Evolutionary conservation across 140 eudicot species (phyloP), one percentile per base, ranked within the genome.

Genomic region (Senecio squalidus): DNA sequence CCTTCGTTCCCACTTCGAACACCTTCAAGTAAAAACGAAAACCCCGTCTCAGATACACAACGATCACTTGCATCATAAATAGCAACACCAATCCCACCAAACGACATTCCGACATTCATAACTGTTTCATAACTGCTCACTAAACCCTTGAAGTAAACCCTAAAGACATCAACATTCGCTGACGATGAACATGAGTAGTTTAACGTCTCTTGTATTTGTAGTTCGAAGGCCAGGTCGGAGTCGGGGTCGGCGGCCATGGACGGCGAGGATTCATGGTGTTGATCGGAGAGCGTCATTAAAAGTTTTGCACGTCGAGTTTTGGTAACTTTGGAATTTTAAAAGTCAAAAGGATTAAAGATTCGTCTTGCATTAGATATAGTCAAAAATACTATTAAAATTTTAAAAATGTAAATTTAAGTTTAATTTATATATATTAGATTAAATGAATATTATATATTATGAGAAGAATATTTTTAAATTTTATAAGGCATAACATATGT

Each of bases 11-110:
- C 60, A 5, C n/a, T n/a, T 21, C 56, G 56, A 20, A 27, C 78
- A 23, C 23, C 71, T 6, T 44, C 66, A 8, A 76, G 15, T 59
- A 60, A 20, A 55, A 67, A 50, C 18, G 80, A 52, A 50, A 82
- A 82, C 65, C 84, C 33, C 67, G 73, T 4, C 67, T 84, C 78
- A 41, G 66, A 72, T 27, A 81, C 30, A 61, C 62, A 56, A 47
- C 41, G 55, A 48, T 73, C 88, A 34, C 62, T 49, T 26, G 53
- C 9, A 62, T 78, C 94, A 51, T 73, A 81, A 45, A 84, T 55
- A 21, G 81, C 94, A 18, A 81, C 80, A 10, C 94, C 94, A 56
- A 84, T 58, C 48, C 79, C 85, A 50, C 59, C 83, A 43, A 76
- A 47, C 38, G 58, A 7, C 70, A 46, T 55, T 21, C 13, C 6